These are phyloP conservation scores for Saksenaea oblongispora DNA, from an alignment of 371 early-diverging fungal genomes.

Conservation along the genomic window DNA sequence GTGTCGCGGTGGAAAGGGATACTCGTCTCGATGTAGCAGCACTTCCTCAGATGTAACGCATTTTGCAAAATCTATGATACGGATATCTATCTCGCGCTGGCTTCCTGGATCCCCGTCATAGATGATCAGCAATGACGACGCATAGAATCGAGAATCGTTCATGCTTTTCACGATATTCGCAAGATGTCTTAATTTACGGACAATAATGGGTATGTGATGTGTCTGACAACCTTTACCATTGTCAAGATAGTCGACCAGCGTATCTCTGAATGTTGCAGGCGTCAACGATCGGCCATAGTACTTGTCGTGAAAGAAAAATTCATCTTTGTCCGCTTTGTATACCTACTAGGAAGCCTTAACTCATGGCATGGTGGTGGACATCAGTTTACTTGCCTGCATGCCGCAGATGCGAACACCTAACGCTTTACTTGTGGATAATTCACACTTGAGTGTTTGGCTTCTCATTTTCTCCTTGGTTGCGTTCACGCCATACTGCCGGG, in stretches of 20 bases:
- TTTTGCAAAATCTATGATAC: conserved; percentile 95
- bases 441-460: conserved; percentile 90
- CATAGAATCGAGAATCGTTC: conserved; percentile 87
- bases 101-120: conserved; percentile 40
- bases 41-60: conserved; percentile 54
- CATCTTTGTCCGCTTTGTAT: conserved; percentile 70
- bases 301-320: conserved; percentile 85
- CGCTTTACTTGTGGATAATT: conserved; percentile 83
- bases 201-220: conserved; percentile 79
- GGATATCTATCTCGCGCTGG: conserved; percentile 65
- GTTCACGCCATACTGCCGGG: conserved; percentile 93
- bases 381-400: conserved; percentile 77
- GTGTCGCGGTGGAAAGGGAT: conserved; percentile 70
- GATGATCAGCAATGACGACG: conserved; percentile 75
- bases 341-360: conserved; percentile 46
- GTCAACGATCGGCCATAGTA: conserved; percentile 90
- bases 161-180: conserved; percentile 72
- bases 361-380: not conserved
- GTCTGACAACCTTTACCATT: conserved; percentile 74
- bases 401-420: conserved; percentile 96
- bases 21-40: conserved; percentile 23
- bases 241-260: conserved; percentile 83
- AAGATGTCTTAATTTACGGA: conserved; percentile 72
- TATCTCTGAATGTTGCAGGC: conserved; percentile 72
- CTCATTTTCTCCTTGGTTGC: conserved; percentile 79